A percentile compares a stretch with the other conserved stretches of the same genome.
Conservation (phyloP, 2,329 filamentous ascomycete genomes). For the Calcarisporium arbuscula region DNA sequence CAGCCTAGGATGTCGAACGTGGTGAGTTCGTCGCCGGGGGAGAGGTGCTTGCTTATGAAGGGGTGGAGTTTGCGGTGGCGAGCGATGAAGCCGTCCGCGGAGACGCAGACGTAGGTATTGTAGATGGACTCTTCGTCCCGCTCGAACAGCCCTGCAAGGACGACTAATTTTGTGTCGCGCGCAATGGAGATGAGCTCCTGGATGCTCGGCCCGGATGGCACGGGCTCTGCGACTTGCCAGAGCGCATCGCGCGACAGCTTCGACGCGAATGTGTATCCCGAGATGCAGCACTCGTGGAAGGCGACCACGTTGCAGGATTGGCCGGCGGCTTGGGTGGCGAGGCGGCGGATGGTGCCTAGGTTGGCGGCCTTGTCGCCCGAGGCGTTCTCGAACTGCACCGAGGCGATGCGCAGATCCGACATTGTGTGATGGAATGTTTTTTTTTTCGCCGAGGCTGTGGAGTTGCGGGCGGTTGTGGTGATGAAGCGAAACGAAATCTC, state of each 20-base stretch:
- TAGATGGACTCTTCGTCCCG: conserved; percentile 6
- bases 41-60: conserved; percentile 11
- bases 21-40: conserved; percentile 8
- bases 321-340: conserved; percentile 2
- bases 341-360: conserved; percentile 5
- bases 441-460: too few species aligned
- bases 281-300: conserved; percentile 10
- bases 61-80: conserved; percentile 13
- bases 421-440: too few species aligned
- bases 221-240: neutral
- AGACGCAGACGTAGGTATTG: conserved; percentile 14
- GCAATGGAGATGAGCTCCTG: conserved; percentile 4
- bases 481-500: too few species aligned
- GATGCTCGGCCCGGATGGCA: conserved; percentile 1
- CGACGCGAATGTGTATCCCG: conserved; percentile 11
- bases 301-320: conserved; percentile 6
- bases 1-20: conserved; percentile 13
- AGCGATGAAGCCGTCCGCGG: conserved; percentile 7
- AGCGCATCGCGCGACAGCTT: conserved; percentile 3
- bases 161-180: neutral
- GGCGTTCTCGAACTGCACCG: conserved; percentile 9
- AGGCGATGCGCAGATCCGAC: conserved; percentile 4
- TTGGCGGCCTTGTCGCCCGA: conserved; percentile 11
- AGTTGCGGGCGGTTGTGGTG: too few species aligned
- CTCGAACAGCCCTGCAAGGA: conserved; percentile 11